These are phyloP conservation scores for Auriscalpium microsporum DNA, from an alignment of 768 basidiomycete species.

Conservation along the genomic window DNA sequence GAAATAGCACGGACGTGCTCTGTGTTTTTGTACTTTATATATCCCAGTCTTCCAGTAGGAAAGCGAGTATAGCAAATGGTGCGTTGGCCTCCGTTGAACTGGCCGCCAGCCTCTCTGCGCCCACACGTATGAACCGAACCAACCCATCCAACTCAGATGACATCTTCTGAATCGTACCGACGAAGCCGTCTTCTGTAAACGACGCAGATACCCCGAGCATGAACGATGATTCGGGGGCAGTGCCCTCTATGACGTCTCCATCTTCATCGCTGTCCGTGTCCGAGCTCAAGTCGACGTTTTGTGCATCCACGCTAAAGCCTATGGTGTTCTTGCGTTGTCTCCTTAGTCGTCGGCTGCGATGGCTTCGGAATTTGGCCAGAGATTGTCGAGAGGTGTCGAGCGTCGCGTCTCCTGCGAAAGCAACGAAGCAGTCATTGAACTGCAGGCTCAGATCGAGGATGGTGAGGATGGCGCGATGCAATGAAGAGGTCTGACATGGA, in stretches of 20 bases:
- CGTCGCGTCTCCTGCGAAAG: constrained; percentile 53
- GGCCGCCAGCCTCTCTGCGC: constrained; percentile 60
- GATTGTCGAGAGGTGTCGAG: constrained; percentile 44
- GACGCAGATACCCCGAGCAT: constrained; percentile 29
- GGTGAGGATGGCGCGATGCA: constrained; percentile 58
- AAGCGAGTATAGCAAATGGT: constrained; percentile 65
- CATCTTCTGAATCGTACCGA: constrained; percentile 51
- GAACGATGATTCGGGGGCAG: constrained; percentile 29
- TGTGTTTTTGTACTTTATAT: no score
- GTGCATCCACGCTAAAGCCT: constrained; percentile 42
- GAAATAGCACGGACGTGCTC: no score
- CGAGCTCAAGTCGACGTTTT: constrained; percentile 31
- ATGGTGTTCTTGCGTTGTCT: constrained; percentile 50
- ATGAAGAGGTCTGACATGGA: constrained; percentile 42
- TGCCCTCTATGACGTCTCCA: constrained; percentile 14
- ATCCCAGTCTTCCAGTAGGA: constrained; percentile 77
- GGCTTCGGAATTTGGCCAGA: constrained; percentile 44
- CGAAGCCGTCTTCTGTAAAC: constrained; percentile 39
- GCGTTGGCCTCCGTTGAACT: constrained; percentile 51
- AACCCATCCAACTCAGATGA: constrained; percentile 61
- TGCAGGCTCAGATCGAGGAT: constrained; percentile 68
- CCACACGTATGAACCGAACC: constrained; percentile 59
- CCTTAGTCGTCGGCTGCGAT: constrained; percentile 54
- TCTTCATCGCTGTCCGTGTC: constrained; percentile 29
- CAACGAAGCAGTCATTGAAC: constrained; percentile 56